phyloP scores from a whole-genome alignment of 2,329 filamentous ascomycete species.

The Scedosporium boydii region DNA sequence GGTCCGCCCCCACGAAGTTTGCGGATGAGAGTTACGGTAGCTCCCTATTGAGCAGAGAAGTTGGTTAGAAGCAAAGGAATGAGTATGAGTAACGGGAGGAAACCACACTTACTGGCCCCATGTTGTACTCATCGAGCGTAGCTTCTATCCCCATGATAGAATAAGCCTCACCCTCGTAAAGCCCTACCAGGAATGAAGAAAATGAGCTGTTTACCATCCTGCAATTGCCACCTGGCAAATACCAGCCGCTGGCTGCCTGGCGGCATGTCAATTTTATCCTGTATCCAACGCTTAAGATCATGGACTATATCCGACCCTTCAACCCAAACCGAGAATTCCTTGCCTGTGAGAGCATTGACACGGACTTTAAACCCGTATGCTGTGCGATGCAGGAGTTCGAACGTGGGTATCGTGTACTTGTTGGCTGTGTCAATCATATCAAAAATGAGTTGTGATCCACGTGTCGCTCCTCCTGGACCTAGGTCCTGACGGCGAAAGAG shows the following conservation, averaged over 20 bases:
- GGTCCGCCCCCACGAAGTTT: not conserved
- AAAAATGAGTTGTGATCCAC: too few species aligned
- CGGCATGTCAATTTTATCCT: not conserved
- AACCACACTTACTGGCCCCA: not conserved
- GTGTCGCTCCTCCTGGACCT: too few species aligned
- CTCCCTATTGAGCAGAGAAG: not conserved
- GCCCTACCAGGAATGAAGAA: not conserved
- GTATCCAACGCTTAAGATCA: not conserved
- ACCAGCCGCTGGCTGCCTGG: not conserved
- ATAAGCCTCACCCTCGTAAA: not conserved
- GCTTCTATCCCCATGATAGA: not conserved
- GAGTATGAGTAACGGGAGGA: not conserved
- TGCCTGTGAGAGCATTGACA: not conserved
- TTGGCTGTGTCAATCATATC: too few species aligned
- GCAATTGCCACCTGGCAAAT: not conserved
- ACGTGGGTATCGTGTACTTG: not conserved
- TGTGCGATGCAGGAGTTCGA: not conserved
- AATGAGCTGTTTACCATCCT: not conserved
- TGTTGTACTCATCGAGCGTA: not conserved
- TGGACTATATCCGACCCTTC: not conserved
- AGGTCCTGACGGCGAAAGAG: too few species aligned
- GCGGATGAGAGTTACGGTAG: not conserved
- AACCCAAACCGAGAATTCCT: not conserved
- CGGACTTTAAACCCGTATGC: not conserved
- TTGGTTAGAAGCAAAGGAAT: not conserved